These are phyloP conservation scores for Nemania sp. DNA, from an alignment of 2,329 filamentous ascomycete species.

Conservation along the genomic window DNA sequence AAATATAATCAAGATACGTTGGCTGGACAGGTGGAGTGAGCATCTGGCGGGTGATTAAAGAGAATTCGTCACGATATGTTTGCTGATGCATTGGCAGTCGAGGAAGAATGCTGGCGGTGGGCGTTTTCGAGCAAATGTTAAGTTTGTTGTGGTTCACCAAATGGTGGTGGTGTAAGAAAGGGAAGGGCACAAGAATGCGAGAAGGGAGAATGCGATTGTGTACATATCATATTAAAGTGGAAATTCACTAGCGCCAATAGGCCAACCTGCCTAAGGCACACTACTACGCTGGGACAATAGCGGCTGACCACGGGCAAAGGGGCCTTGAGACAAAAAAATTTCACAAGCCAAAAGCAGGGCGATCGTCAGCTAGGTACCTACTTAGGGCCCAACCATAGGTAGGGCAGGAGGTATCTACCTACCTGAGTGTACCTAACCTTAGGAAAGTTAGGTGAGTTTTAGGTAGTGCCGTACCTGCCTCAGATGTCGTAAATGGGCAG, in stretches of 20 bases:
- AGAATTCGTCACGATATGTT: constrained; percentile 46
- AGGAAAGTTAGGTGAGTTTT: too few relatives aligned
- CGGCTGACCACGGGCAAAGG: constrained; percentile 6
- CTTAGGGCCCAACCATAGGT: too few relatives aligned
- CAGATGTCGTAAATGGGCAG: too few relatives aligned
- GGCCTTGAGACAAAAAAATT: constrained; percentile 5
- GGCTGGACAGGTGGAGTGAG: constrained; percentile 54
- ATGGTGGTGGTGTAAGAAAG: constrained; percentile 25
- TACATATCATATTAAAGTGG: constrained; percentile 20
- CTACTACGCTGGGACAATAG: constrained; percentile 1
- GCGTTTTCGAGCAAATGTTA: constrained; percentile 17
- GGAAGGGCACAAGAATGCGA: constrained; percentile 15
- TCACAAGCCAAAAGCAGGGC: constrained; percentile 10
- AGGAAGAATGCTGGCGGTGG: constrained; percentile 8
- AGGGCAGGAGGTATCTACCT: constrained; percentile 4
- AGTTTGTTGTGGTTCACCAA: constrained; percentile 25
- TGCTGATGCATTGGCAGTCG: constrained; percentile 59
- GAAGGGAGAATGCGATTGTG: constrained; percentile 11
- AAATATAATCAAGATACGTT: constrained; percentile 53
- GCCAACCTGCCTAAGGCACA: neutral
- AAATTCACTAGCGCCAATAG: too few relatives aligned
- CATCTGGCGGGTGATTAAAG: constrained; percentile 61
- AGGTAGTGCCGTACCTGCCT: too few relatives aligned
- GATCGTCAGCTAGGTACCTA: neutral
- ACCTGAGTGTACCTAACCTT: too few relatives aligned